Evolutionary conservation across 306 rosid species (phyloP).

Genomic region (Rosa rugosa): DNA sequence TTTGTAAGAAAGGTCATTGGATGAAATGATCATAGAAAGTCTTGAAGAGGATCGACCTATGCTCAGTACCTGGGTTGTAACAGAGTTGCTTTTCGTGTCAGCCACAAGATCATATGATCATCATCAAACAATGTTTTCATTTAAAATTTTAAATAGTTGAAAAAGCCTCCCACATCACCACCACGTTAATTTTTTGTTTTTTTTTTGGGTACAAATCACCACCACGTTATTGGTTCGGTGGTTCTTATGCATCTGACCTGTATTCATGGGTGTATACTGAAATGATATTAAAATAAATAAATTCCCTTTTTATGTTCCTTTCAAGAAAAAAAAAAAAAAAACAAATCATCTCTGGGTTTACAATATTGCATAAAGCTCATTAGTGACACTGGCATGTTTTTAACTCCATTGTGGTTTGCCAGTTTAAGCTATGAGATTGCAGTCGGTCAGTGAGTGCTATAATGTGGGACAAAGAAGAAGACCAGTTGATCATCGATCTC

Average conservation of each 20-base stretch:
- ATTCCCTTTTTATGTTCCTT: neutral
- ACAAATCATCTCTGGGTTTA: neutral
- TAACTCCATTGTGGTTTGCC: neutral
- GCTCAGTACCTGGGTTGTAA: neutral
- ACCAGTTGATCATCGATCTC: neutral
- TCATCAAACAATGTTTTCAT: neutral
- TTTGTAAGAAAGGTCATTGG: neutral
- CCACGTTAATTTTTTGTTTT: neutral
- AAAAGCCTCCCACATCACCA: neutral
- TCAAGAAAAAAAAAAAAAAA: neutral
- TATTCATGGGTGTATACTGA: neutral
- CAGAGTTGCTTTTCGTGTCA: neutral
- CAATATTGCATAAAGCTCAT: neutral
- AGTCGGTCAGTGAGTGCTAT: neutral
- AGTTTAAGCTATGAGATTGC: constrained; percentile 17
- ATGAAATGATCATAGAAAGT: neutral
- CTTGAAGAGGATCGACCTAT: neutral
- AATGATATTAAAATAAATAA: neutral
- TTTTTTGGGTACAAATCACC: neutral
- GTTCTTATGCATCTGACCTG: neutral
- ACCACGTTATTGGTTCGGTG: neutral
- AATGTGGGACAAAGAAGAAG: constrained; percentile 4
- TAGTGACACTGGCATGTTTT: neutral
- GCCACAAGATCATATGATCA: neutral
- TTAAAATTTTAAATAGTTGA: neutral